phyloP scores from a whole-genome alignment of 148 eudicot species.

The Euryodendron excelsum region DNA sequence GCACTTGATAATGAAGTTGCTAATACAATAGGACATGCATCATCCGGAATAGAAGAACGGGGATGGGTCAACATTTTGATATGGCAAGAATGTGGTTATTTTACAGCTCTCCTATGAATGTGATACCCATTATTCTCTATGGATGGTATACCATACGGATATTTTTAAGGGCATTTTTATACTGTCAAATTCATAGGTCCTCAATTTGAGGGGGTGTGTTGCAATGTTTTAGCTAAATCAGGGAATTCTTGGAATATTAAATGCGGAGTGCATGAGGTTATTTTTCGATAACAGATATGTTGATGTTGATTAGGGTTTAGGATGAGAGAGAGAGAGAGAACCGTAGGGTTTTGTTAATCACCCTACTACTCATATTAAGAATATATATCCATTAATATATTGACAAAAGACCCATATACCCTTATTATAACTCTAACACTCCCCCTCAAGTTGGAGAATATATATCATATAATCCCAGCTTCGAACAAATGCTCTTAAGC shows the following conservation, averaged over 20 bases:
- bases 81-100: too few species aligned
- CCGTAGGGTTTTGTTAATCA: too few species aligned
- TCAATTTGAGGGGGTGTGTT: background rate
- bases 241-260: background rate
- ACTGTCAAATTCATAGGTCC: background rate
- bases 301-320: too few species aligned
- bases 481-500: too few species aligned
- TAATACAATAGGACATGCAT: background rate
- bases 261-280: background rate
- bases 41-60: background rate
- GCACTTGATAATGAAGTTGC: background rate
- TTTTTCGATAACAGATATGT: too few species aligned
- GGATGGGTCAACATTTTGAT: background rate
- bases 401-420: too few species aligned
- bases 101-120: background rate
- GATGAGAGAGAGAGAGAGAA: too few species aligned
- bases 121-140: background rate
- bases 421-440: too few species aligned
- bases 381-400: too few species aligned
- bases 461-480: too few species aligned
- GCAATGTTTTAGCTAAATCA: background rate
- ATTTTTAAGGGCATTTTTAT: background rate
- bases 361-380: too few species aligned
- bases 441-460: too few species aligned
- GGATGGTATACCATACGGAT: background rate